A percentile compares a stretch with the other conserved stretches of the same genome.
Conservation (phyloP, 2,329 filamentous ascomycete genomes). For the Colletotrichum nymphaeae region DNA sequence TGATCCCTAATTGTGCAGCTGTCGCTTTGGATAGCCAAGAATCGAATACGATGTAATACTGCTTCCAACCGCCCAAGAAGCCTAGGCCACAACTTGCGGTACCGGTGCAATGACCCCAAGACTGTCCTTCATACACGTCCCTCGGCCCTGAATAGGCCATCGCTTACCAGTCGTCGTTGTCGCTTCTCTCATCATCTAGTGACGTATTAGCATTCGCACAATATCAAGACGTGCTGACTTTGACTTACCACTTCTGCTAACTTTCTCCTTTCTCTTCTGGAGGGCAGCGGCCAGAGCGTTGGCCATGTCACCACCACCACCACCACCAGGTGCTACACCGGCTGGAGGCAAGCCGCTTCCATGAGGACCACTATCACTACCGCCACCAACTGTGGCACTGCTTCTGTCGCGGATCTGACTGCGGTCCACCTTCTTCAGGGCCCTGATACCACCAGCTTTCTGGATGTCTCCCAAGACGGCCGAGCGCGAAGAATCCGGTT, state of each 20-base stretch:
- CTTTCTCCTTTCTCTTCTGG: slow-evolving; percentile 90
- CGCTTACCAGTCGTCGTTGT: slow-evolving; percentile 78
- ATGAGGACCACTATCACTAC: slow-evolving; percentile 59
- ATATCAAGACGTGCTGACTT: slow-evolving; percentile 14
- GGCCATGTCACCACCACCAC: slow-evolving; percentile 78
- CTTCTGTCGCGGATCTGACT: slow-evolving; percentile 79
- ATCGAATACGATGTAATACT: slow-evolving; percentile 11
- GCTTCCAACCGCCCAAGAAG: neutral
- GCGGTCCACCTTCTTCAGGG: slow-evolving; percentile 81
- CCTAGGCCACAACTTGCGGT: neutral
- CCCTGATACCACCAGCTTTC: slow-evolving; percentile 72
- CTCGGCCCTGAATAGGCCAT: neutral
- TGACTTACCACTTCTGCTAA: slow-evolving; percentile 90
- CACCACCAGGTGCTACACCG: slow-evolving; percentile 61
- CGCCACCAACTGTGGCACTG: slow-evolving; percentile 63
- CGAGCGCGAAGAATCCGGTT: slow-evolving; percentile 60
- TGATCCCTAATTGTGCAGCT: slow-evolving; percentile 6
- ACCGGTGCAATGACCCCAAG: neutral
- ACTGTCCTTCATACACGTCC: neutral
- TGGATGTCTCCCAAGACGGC: slow-evolving; percentile 80
- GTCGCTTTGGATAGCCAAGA: slow-evolving; percentile 2
- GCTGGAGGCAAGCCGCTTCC: slow-evolving; percentile 64
- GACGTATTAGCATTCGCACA: neutral
- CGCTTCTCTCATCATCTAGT: slow-evolving; percentile 77
- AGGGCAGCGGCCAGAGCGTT: slow-evolving; percentile 84